These are phyloP conservation scores for Odontarrhena argentea DNA, from an alignment of 345 rosid species.

Conservation along the genomic window DNA sequence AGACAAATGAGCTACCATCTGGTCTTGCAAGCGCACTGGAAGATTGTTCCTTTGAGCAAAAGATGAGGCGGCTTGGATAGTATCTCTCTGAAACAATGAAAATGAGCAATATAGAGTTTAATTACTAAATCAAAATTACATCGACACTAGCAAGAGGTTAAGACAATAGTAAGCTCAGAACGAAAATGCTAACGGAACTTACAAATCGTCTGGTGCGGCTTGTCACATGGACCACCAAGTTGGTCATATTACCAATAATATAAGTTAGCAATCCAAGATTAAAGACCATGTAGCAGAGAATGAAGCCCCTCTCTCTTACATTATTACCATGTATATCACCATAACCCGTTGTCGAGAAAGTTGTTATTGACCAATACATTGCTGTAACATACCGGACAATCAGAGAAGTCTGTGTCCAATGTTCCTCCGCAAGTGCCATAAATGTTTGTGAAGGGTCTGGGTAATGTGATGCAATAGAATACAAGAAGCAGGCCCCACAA, in stretches of 20 bases:
- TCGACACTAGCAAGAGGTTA: conserved; percentile 25
- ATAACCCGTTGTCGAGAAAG: conserved; percentile 69
- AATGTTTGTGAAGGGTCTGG: conserved; percentile 50
- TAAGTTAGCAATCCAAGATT: conserved; percentile 65
- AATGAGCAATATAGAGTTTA: too few species aligned
- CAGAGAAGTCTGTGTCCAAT: conserved; percentile 14
- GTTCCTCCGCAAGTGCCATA: conserved; percentile 47
- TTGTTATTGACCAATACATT: conserved; percentile 70
- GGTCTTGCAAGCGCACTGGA: conserved; percentile 68
- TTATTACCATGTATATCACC: conserved; percentile 78
- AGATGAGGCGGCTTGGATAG: conserved; percentile 64
- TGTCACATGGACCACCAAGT: conserved; percentile 66
- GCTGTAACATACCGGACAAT: conserved; percentile 54
- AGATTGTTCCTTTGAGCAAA: conserved; percentile 68
- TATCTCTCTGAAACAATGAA: conserved; percentile 58
- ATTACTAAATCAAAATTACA: background rate
- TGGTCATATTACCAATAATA: conserved; percentile 77
- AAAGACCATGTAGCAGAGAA: conserved; percentile 56
- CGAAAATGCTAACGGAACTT: conserved; percentile 8
- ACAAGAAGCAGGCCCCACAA: conserved; percentile 63
- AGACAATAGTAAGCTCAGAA: too few species aligned
- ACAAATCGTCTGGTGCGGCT: conserved; percentile 69
- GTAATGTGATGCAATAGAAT: conserved; percentile 50
- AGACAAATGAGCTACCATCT: conserved; percentile 74
- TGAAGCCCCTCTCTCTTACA: conserved; percentile 57